These are phyloP conservation scores for Pleurotus eryngii DNA, from an alignment of 768 basidiomycete species.

Conservation along the genomic window DNA sequence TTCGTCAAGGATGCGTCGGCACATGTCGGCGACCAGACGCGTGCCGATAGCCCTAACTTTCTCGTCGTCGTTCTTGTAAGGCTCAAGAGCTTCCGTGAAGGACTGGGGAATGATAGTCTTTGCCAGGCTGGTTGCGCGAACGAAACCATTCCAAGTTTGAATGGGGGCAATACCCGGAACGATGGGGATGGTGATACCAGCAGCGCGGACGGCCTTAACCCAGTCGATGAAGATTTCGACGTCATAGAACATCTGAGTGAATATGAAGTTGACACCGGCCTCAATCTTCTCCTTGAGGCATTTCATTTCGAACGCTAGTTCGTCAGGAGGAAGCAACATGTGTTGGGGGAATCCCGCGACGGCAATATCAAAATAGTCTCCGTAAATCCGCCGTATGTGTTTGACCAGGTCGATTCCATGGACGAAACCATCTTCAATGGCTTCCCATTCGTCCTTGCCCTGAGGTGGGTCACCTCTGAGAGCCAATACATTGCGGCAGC, in stretches of 20 bases:
- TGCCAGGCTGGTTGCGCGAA: slow-evolving; percentile 75
- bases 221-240: slow-evolving; percentile 87
- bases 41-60: slow-evolving; percentile 90
- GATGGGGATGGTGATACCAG: slow-evolving; percentile 86
- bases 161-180: slow-evolving; percentile 94
- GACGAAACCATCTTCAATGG: slow-evolving; percentile 85
- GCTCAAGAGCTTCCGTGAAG: slow-evolving; percentile 76
- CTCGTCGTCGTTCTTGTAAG: slow-evolving; percentile 89
- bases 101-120: slow-evolving; percentile 75
- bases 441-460: slow-evolving; percentile 89
- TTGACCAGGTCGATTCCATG: slow-evolving; percentile 90
- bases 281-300: slow-evolving; percentile 92
- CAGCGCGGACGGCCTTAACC: slow-evolving; percentile 79
- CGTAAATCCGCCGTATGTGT: slow-evolving; percentile 80
- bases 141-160: slow-evolving; percentile 95
- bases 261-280: slow-evolving; percentile 88
- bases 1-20: slow-evolving; percentile 76
- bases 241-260: slow-evolving; percentile 99
- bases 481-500: slow-evolving; percentile 91
- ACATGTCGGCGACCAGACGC: slow-evolving; percentile 94
- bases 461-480: slow-evolving; percentile 89
- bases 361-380: slow-evolving; percentile 93
- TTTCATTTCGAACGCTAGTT: slow-evolving; percentile 73
- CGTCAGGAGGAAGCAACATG: slow-evolving; percentile 66
- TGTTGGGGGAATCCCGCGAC: slow-evolving; percentile 92